A percentile compares a stretch with the other conserved stretches of the same genome.
Evolutionary conservation across 768 basidiomycete genomes (phyloP).

Genomic region (Auricularia auricula-judae): DNA sequence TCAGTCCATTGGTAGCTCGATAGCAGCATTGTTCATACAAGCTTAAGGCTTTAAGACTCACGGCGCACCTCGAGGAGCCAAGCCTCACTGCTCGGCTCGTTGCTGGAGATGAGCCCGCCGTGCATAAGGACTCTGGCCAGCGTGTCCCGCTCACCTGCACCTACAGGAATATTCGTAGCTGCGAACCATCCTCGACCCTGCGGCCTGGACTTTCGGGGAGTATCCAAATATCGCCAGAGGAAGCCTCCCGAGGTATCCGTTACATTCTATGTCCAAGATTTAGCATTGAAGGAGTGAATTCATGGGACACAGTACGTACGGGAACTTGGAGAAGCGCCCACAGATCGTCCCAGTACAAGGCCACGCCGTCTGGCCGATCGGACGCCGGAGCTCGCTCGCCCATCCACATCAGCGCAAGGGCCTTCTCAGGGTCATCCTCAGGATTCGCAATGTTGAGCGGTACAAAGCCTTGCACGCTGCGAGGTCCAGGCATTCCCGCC

Average conservation of each 20-base stretch:
- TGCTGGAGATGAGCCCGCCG: constrained; percentile 31
- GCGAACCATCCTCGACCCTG: constrained; percentile 35
- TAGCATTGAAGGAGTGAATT: too few relatives aligned
- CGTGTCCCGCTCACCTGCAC: constrained; percentile 8
- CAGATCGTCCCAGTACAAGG: constrained; percentile 28
- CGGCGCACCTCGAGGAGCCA: constrained; percentile 26
- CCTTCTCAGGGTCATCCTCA: constrained; percentile 2
- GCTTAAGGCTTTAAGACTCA: background rate
- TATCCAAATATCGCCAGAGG: constrained; percentile 16
- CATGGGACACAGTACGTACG: too few relatives aligned
- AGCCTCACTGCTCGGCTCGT: constrained; percentile 29
- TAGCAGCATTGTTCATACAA: too few relatives aligned
- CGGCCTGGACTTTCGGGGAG: constrained; percentile 12
- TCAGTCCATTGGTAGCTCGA: too few relatives aligned
- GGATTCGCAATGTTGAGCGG: constrained; percentile 14
- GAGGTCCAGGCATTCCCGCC: constrained; percentile 21
- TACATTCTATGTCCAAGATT: too few relatives aligned
- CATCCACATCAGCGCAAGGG: constrained; percentile 23
- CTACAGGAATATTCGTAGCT: constrained; percentile 15
- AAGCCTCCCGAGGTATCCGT: constrained; percentile 8
- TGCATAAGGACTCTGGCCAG: constrained; percentile 21
- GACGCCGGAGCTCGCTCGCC: constrained; percentile 26
- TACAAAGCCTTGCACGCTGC: constrained; percentile 26
- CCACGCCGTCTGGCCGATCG: constrained; percentile 29
- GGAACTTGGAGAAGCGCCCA: constrained; percentile 21